A percentile compares a stretch with the other conserved stretches of the same genome.
phyloP scores from a whole-genome alignment of 2,329 filamentous ascomycete species.

The Fusarium sp. region DNA sequence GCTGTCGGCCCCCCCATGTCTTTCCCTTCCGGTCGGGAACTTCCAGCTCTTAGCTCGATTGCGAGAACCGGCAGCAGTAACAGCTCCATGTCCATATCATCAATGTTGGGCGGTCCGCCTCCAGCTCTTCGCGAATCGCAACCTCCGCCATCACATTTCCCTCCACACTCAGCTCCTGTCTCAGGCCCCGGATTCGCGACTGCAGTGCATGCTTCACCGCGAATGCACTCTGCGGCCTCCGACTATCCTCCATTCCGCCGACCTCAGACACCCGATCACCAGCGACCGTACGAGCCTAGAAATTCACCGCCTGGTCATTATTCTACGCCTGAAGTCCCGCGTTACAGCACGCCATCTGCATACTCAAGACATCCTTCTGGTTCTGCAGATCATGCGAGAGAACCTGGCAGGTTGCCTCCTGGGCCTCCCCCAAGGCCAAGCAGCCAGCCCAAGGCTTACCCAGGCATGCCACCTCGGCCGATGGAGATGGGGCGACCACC shows the following conservation, averaged over 20 bases:
- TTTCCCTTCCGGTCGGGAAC: constrained; percentile 66
- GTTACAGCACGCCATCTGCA: constrained; percentile 72
- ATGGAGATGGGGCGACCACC: constrained; percentile 63
- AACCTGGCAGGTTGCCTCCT: constrained; percentile 56
- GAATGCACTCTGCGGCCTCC: constrained; percentile 67
- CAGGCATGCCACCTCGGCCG: constrained; percentile 62
- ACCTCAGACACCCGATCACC: constrained; percentile 81
- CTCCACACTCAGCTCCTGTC: constrained; percentile 59
- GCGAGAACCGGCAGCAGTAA: constrained; percentile 62
- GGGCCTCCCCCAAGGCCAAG: constrained; percentile 65
- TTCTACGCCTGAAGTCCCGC: constrained; percentile 71
- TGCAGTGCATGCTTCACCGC: constrained; percentile 69
- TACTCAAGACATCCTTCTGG: constrained; percentile 68
- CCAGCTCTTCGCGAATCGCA: constrained; percentile 61
- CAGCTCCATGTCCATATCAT: constrained; percentile 74
- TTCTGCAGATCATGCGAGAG: constrained; percentile 62
- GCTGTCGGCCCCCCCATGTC: constrained; percentile 61
- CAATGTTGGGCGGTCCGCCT: constrained; percentile 70
- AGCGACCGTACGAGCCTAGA: constrained; percentile 68
- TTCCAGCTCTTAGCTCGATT: constrained; percentile 67
- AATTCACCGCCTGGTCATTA: constrained; percentile 67
- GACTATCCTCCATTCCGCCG: constrained; percentile 76
- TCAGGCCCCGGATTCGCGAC: constrained; percentile 64
- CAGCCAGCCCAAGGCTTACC: constrained; percentile 67
- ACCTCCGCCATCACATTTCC: constrained; percentile 59